These are phyloP conservation scores for Daldinia eschscholtzii DNA, from an alignment of 2,329 filamentous ascomycete species.

Conservation along the genomic window DNA sequence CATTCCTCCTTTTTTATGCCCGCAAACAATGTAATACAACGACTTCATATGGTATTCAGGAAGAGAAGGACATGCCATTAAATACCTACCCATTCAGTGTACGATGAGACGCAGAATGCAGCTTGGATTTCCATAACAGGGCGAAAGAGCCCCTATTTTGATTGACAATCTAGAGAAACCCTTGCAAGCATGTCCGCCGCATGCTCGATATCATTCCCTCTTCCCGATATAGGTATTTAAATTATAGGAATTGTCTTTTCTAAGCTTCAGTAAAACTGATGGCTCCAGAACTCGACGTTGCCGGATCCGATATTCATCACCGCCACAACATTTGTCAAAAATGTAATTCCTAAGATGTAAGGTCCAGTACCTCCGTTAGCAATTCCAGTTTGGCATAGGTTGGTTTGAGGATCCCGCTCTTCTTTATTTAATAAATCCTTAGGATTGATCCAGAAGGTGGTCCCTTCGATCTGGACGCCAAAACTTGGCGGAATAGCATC, in stretches of 20 bases:
- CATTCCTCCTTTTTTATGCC: not conserved
- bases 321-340: slow-evolving; percentile 41
- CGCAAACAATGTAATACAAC: too few species aligned
- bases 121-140: too few species aligned
- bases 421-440: slow-evolving; percentile 62
- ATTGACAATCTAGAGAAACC: not conserved
- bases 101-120: too few species aligned
- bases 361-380: slow-evolving; percentile 37
- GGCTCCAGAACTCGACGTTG: slow-evolving; percentile 33
- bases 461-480: slow-evolving; percentile 59
- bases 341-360: slow-evolving; percentile 35
- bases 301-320: slow-evolving; percentile 36
- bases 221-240: not conserved
- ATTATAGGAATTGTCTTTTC: not conserved
- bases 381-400: slow-evolving; percentile 64
- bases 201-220: not conserved
- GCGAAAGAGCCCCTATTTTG: not conserved
- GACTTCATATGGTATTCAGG: too few species aligned
- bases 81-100: too few species aligned
- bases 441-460: slow-evolving; percentile 62
- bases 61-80: too few species aligned
- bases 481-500: slow-evolving; percentile 61
- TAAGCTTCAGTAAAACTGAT: slow-evolving; percentile 21
- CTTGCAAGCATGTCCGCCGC: not conserved
- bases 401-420: slow-evolving; percentile 59